Evolutionary conservation across 1,284 basidiomycete species (phyloP), one percentile per base, ranked within the genome.

Genomic region (Porogramme epimiltina): DNA sequence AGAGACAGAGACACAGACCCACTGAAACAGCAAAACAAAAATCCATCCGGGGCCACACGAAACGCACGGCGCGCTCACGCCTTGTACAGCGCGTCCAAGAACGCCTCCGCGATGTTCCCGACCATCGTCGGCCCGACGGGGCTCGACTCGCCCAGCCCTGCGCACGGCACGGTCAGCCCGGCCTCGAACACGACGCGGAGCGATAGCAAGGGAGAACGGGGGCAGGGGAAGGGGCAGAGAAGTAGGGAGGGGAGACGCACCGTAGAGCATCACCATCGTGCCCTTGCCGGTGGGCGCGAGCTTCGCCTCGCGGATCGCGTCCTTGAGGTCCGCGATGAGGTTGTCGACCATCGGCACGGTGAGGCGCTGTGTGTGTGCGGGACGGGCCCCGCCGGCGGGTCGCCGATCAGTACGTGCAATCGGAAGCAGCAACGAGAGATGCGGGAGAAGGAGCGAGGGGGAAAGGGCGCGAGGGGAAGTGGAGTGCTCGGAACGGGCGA

Each of bases 61-160:
- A 31, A 31, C 6, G 8, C 28, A 31, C 13, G 26, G 11, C 28
- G 9, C 33, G 23, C n/a, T 69, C 67, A 91, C 18, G 88, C 88
- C 72, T 91, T 87, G 74, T 93, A 95, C 62, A 94, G 62, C 37
- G 89, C 78, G 68, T 95, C 92, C 64, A 95, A 72, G 73, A 92
- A 95, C 19, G 84, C 80, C 28, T 84, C 81, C 4, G 93, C 91
- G 47, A 98, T 69, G 65, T 93, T 80, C n/a, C 83, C 84, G 10
- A 98, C 89, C 68, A 99, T 84, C n/a, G 84, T 81, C 2, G 93
- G 91, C 3, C 95, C 96, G 9, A 93, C 88, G 3, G 87, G 84
- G 56, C 89, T 96, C 47, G 89, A 92, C 42, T 86, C 84, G 18
- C 95, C 95, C 13, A 98, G 74, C 53, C 95, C 95, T 93, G 60